Base-by-base conservation (phyloP, 495 filamentous ascomycete genomes). In the Hyaloscypha bicolor region DNA sequence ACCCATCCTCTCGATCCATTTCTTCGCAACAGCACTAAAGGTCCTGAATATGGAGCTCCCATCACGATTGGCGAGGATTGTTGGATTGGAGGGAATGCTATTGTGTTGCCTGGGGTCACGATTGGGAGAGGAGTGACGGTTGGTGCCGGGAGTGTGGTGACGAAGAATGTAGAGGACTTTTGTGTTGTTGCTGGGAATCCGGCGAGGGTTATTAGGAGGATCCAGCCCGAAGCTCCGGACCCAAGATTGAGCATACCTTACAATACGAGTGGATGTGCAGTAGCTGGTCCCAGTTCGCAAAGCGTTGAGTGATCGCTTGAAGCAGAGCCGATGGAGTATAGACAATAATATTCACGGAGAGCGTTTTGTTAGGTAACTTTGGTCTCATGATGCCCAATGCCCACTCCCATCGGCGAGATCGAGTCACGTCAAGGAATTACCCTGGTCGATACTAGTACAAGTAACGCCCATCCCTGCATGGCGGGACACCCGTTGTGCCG, bases 71-170 rank as follows among this genome's bases (percentile, higher is more conserved):
- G 89, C 0, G 91, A 96, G 71, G 94, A 97, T 75, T 95, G 92
- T 69, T 97, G 94, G 93, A 74, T 97, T 32, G 92, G 91, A 0
- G 93, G 93, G 0, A 89, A 89, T 74, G 92, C 90, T 11, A 85
- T 83, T 53, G 81, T 97, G 9, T 75, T 91, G n/a, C 87, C 91
- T 0, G 94, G 94, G 0, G 91, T 97, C 30, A 94, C 81, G 9
- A 88, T 97, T 67, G 93, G 94, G 0, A 82, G 82, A 48, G 90
- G 93, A 0, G 81, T 80, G 1, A 88, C 88, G 0, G 82, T 97
- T 71, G 93, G 91, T 0, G 93, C 94, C 16, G 93, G 91, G 0
- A 92, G 90, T 76, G 92, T 97, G 21, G 94, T 97, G 12, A 96
- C 91, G 2, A 97, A 90, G 83, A 86, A 91, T 75, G 85, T 91